Conservation (phyloP, 208 protist genomes). For the Strigomonas galati region DNA sequence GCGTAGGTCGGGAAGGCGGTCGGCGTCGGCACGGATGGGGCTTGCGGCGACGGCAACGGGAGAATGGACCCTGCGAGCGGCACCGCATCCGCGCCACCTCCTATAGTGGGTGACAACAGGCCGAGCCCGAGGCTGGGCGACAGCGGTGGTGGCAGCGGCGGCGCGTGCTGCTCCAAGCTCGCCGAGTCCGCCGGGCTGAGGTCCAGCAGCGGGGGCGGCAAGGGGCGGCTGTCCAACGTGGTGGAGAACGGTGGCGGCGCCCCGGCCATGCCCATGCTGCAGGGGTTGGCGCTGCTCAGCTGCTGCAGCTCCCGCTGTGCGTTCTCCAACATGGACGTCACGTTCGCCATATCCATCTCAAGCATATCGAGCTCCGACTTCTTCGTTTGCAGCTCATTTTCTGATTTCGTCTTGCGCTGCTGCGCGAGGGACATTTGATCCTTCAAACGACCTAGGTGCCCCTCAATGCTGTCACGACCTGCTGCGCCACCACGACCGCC, state of each 20-base stretch:
- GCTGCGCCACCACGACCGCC: not conserved
- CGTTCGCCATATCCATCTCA: conserved; percentile 49
- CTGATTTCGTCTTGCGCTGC: conserved; percentile 27
- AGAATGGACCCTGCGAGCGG: conserved; percentile 5
- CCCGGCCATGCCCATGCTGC: not conserved
- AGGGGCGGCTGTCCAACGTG: not conserved
- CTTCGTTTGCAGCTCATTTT: conserved; percentile 28
- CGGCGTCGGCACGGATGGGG: too few species aligned
- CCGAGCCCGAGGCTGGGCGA: not conserved
- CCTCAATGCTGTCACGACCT: conserved; percentile 24
- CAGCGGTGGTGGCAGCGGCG: not conserved
- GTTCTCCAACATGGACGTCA: conserved; percentile 40
- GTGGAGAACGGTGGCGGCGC: not conserved
- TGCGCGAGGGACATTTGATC: conserved; percentile 38
- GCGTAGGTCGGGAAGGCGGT: not conserved
- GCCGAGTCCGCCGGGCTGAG: not conserved
- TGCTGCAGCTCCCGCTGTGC: conserved; percentile 50
- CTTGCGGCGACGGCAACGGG: not conserved
- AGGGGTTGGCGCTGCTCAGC: conserved; percentile 11
- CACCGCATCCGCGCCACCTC: too few species aligned
- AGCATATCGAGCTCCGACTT: conserved; percentile 30
- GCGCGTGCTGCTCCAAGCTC: not conserved
- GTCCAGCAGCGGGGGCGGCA: too few species aligned
- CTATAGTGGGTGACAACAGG: not conserved
- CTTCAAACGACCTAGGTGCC: conserved; percentile 34